Percentiles rank a stretch among this genome's conserved stretches.
Conservation (phyloP, 1,284 basidiomycete genomes). For the Schizopora paradoxa region DNA sequence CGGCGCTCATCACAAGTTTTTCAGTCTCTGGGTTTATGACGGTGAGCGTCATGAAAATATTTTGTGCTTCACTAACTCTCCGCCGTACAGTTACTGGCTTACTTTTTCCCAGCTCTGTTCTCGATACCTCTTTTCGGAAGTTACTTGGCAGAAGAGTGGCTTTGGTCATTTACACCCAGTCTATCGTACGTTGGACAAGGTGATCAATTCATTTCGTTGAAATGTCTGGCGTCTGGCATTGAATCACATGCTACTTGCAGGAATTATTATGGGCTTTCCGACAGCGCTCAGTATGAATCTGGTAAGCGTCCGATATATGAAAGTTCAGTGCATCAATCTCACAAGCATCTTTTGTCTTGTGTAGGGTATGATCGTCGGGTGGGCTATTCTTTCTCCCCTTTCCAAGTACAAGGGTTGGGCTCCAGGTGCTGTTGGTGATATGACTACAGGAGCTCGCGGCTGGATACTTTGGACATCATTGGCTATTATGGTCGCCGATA, state of each 20-base stretch:
- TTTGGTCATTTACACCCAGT: conserved; percentile 94
- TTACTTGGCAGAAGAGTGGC: conserved; percentile 82
- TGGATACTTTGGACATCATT: conserved; percentile 95
- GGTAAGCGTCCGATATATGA: conserved; percentile 38
- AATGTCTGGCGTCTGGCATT: conserved; percentile 2
- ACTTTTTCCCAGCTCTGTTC: conserved; percentile 89
- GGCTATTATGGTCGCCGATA: conserved; percentile 93
- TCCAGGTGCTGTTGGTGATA: conserved; percentile 81
- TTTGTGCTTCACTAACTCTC: conserved; percentile 1
- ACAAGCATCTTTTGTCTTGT: conserved; percentile 6
- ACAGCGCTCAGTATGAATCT: conserved; percentile 92
- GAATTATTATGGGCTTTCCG: conserved; percentile 97
- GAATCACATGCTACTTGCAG: conserved; percentile 31
- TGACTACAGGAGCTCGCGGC: conserved; percentile 78
- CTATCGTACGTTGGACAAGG: conserved; percentile 90
- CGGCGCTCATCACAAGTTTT: conserved; percentile 72
- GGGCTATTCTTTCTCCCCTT: conserved; percentile 87
- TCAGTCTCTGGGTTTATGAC: conserved; percentile 65
- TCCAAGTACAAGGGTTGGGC: conserved; percentile 85
- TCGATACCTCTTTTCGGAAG: conserved; percentile 87
- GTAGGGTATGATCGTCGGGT: conserved; percentile 91
- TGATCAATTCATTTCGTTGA: no score
- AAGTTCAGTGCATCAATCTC: conserved; percentile 4
- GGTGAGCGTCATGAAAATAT: conserved; percentile 42
- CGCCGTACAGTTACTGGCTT: conserved; percentile 63